Conservation (phyloP, 257 asterid genomes). For the Salvia splendens region DNA sequence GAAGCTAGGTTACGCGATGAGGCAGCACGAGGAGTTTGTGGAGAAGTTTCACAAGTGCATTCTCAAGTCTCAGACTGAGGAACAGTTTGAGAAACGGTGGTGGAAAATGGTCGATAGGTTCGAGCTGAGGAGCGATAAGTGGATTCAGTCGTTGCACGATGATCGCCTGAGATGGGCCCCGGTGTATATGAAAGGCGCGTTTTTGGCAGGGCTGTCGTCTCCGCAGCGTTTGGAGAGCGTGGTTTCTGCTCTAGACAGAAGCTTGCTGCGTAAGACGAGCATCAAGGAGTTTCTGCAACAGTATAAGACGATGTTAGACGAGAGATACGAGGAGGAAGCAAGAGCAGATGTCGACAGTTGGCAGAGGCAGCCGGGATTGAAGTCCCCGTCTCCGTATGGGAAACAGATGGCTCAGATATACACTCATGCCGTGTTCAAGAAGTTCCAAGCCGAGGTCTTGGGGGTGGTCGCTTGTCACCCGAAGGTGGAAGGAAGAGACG, state of each 20-base stretch:
- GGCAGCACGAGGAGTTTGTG: constrained; percentile 40
- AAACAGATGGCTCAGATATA: constrained; percentile 52
- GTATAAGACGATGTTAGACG: constrained; percentile 38
- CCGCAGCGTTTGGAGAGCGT: constrained; percentile 38
- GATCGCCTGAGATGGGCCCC: constrained; percentile 60
- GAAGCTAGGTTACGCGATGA: constrained; percentile 44
- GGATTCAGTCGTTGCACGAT: constrained; percentile 47
- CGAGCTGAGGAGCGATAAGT: constrained; percentile 43
- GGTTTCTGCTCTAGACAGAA: constrained; percentile 39
- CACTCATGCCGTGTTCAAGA: constrained; percentile 52
- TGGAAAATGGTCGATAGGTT: constrained; percentile 44
- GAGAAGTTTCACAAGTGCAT: constrained; percentile 47
- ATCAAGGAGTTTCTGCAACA: constrained; percentile 46
- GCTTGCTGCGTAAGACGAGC: constrained; percentile 44
- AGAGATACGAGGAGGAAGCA: constrained; percentile 55
- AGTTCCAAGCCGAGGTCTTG: constrained; percentile 60
- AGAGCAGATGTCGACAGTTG: constrained; percentile 45
- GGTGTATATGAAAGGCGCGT: constrained; percentile 38
- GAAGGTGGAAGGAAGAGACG: constrained; percentile 36
- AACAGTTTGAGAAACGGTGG: constrained; percentile 53
- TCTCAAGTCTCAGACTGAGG: constrained; percentile 47
- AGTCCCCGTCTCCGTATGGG: constrained; percentile 58
- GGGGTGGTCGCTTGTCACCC: constrained; percentile 69
- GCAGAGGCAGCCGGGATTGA: constrained; percentile 43
- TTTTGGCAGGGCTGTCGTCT: constrained; percentile 53